Percentiles rank a stretch among this genome's conserved stretches.
Evolutionary conservation across 371 early-diverging fungal species (phyloP).

Genomic region (Smittium culicis): DNA sequence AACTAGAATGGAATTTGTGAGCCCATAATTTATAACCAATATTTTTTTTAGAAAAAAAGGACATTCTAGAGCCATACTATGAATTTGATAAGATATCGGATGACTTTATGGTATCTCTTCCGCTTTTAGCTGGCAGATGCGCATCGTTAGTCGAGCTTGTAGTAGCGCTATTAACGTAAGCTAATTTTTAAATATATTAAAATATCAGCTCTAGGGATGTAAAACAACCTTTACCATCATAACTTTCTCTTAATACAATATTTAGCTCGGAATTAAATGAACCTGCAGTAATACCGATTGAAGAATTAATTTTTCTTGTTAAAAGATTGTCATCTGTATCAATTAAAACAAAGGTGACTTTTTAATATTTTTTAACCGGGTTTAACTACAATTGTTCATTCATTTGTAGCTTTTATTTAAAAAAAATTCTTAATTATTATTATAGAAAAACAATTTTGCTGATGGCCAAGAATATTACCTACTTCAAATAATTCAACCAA

Average conservation of each 20-base stretch:
- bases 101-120: not conserved
- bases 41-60: not conserved
- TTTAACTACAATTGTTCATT: not conserved
- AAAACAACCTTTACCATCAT: not conserved
- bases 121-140: not conserved
- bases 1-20: too few species aligned
- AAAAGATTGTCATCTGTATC: not conserved
- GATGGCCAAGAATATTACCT: conserved; percentile 4
- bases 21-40: not conserved
- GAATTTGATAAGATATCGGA: not conserved
- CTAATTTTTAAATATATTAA: too few species aligned
- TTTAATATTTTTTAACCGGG: too few species aligned
- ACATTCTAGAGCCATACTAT: not conserved
- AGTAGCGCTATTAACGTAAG: not conserved
- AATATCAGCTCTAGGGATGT: too few species aligned
- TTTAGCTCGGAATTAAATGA: not conserved
- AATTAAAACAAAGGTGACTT: not conserved
- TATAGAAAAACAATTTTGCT: not conserved
- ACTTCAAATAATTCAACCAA: not conserved
- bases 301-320: not conserved
- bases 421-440: not conserved
- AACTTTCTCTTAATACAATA: not conserved
- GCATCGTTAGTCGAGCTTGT: conserved; percentile 4
- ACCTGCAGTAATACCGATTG: conserved; percentile 5
- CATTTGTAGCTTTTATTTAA: not conserved